phyloP scores from a whole-genome alignment of 2,329 filamentous ascomycete genomes.

The Ceratocystis cubensis region DNA sequence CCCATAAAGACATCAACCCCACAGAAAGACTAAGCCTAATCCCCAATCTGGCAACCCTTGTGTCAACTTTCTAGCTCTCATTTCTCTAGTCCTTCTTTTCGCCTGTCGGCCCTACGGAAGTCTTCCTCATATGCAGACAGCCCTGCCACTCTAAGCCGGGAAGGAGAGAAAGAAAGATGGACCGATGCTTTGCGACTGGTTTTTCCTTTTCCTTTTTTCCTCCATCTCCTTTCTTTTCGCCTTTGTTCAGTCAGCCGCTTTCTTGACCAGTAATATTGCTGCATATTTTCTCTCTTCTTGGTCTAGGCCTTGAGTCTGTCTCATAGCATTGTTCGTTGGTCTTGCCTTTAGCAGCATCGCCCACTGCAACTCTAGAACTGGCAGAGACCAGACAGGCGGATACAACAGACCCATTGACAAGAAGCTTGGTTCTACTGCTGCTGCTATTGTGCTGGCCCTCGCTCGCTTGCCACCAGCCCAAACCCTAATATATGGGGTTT shows the following conservation, averaged over 20 bases:
- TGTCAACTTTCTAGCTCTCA: not conserved
- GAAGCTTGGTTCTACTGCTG: not conserved
- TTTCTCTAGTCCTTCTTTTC: not conserved
- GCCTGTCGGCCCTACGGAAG: conserved; percentile 13
- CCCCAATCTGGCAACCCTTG: conserved; percentile 1
- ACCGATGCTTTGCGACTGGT: not conserved
- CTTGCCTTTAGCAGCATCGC: not conserved
- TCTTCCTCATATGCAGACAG: not conserved
- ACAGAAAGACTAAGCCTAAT: not conserved
- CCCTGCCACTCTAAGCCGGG: not conserved
- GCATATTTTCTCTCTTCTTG: conserved; percentile 4
- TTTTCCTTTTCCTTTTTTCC: not conserved
- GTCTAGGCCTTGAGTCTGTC: conserved; percentile 1
- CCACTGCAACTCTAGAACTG: too few species aligned
- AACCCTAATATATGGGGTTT: not conserved
- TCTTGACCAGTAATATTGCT: conserved; percentile 6
- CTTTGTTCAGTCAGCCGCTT: not conserved
- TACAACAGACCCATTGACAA: too few species aligned
- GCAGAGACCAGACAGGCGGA: too few species aligned
- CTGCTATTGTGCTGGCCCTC: not conserved
- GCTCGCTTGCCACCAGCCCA: not conserved
- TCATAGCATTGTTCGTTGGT: not conserved
- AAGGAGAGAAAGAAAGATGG: not conserved
- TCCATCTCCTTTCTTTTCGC: not conserved
- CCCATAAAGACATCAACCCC: not conserved